These are phyloP conservation scores for Boeremia exigua DNA, from an alignment of 2,329 filamentous ascomycete genomes.

Conservation along the genomic window DNA sequence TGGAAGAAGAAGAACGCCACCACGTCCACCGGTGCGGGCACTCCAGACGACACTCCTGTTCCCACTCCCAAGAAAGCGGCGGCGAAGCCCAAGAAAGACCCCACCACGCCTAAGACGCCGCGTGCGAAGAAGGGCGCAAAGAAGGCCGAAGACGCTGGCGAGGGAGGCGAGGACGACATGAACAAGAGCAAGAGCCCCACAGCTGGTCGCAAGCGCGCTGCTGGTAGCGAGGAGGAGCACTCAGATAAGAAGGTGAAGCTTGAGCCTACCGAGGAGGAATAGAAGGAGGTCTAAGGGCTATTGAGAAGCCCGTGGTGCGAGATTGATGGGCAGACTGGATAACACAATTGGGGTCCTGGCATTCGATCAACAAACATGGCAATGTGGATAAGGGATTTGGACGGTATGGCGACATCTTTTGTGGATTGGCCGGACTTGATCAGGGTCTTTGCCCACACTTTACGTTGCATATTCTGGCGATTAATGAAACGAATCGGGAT, in stretches of 20 bases:
- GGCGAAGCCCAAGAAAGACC: slow-evolving; percentile 1
- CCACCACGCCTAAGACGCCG: slow-evolving; percentile 4
- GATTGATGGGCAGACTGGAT: too few species aligned
- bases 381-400: too few species aligned
- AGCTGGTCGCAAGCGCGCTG: slow-evolving; percentile 7
- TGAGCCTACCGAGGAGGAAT: neutral
- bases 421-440: too few species aligned
- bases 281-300: neutral
- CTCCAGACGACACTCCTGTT: neutral
- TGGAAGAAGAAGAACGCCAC: slow-evolving; percentile 28
- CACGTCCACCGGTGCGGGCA: neutral
- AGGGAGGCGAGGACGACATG: neutral
- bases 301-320: neutral
- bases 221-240: neutral
- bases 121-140: slow-evolving; percentile 9
- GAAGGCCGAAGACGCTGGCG: neutral
- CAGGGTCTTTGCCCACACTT: too few species aligned
- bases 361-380: neutral
- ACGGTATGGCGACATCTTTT: too few species aligned
- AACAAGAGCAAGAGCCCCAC: neutral
- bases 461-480: too few species aligned
- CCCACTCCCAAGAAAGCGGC: slow-evolving; percentile 3
- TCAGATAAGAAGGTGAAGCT: slow-evolving; percentile 9
- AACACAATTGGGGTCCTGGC: neutral
- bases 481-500: too few species aligned